phyloP scores from a whole-genome alignment of 257 asterid species.

The Capsicum rhomboideum region DNA sequence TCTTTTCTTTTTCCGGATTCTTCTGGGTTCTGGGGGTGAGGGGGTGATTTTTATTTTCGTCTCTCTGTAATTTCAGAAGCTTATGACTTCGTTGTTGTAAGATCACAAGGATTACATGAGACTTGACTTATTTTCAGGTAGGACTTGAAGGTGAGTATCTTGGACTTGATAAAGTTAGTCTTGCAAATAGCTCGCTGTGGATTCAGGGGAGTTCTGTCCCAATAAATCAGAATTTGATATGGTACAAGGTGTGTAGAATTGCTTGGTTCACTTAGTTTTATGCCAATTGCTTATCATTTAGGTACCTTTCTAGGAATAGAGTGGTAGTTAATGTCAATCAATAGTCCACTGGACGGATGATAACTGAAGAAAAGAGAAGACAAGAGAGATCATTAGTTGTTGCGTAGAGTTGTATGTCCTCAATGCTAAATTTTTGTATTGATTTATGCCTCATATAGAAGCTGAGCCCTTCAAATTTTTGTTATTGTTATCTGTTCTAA shows the following conservation, averaged over 20 bases:
- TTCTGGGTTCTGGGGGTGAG: neutral
- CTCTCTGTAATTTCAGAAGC: neutral
- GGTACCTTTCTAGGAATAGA: neutral
- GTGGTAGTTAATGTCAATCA: neutral
- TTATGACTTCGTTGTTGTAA: neutral
- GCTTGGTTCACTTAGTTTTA: neutral
- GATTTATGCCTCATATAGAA: too few species aligned
- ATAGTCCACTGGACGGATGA: too few species aligned
- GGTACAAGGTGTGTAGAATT: constrained; percentile 64
- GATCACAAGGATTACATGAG: neutral
- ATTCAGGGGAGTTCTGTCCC: constrained; percentile 33
- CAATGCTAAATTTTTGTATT: too few species aligned
- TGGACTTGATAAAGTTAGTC: constrained; percentile 41
- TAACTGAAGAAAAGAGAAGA: too few species aligned
- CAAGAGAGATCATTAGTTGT: too few species aligned
- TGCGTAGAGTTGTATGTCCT: too few species aligned
- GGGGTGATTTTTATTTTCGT: neutral
- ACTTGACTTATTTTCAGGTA: constrained; percentile 29
- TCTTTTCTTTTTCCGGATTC: neutral
- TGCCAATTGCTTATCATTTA: neutral
- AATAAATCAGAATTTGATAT: constrained; percentile 44
- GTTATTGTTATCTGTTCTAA: too few species aligned
- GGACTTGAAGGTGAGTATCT: constrained; percentile 76
- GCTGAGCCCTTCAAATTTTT: too few species aligned
- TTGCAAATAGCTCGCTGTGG: constrained; percentile 68